These are phyloP conservation scores for Coemansia sp. DNA, from an alignment of 192 early-diverging fungal species.

Conservation along the genomic window DNA sequence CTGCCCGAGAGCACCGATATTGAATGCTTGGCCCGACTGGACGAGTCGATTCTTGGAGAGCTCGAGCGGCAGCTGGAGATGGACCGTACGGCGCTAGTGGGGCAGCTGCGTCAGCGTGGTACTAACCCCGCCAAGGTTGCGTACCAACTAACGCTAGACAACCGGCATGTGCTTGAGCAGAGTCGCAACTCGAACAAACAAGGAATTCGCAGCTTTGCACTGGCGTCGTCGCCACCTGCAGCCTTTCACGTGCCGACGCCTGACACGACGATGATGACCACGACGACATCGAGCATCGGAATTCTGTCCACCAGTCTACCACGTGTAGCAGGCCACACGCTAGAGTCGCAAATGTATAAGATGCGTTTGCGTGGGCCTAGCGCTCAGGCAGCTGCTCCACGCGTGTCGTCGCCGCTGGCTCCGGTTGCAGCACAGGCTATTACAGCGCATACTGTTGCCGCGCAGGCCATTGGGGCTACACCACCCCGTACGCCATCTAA, in stretches of 20 bases:
- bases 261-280: conserved; percentile 15
- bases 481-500: conserved; percentile 46
- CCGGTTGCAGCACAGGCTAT: background rate
- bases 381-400: conserved; percentile 20
- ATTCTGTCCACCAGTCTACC: conserved; percentile 53
- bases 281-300: conserved; percentile 40
- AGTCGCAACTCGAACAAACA: conserved; percentile 53
- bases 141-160: conserved; percentile 92
- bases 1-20: conserved; percentile 68
- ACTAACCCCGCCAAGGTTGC: conserved; percentile 97
- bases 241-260: conserved; percentile 27
- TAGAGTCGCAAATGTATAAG: conserved; percentile 51
- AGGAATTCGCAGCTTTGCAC: conserved; percentile 54
- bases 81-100: conserved; percentile 62
- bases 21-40: conserved; percentile 63
- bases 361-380: conserved; percentile 47
- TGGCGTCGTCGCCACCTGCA: conserved; percentile 50
- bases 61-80: conserved; percentile 58
- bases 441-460: conserved; percentile 15
- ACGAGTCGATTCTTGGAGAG: conserved; percentile 80
- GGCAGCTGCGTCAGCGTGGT: conserved; percentile 75
- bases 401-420: conserved; percentile 42
- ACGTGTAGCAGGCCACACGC: conserved; percentile 34
- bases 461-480: conserved; percentile 19
- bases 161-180: conserved; percentile 58